Evolutionary conservation across 495 filamentous ascomycete genomes (phyloP), one percentile per base, ranked within the genome.

Genomic region (Lepraria neglecta): DNA sequence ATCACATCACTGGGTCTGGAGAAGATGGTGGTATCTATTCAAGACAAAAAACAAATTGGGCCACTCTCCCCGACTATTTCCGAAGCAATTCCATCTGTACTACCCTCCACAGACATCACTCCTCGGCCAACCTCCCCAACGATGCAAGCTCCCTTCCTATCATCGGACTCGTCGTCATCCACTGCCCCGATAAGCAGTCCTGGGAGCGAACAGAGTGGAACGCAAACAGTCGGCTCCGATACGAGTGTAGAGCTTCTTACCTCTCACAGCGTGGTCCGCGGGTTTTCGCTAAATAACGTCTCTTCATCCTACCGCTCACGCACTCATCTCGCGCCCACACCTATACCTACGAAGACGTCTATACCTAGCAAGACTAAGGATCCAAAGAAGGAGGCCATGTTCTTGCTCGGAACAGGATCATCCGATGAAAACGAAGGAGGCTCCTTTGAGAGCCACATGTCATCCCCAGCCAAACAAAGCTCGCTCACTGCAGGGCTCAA

Each of bases 21-120:
- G 76, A 91, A 91, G 69, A 94, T 96, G 84, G 88, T 97, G 0
- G 80, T 86, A 44, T 89, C 90, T 59, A 94, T 97, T 68, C 86
- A 92, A 69, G 84, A 91, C 69, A 79, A 79, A 70, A 88, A 89
- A 75, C 77, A 78, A 45, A 78, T 94, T n/a, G 76, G 80, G 65
- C 83, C 83, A 4, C 68, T 83, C 24, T 68, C 77, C 56, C 69
- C 77, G 35, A 63, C 68, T 11, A 58, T 73, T 64, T 70, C 61
- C 62, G 61, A 58, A 51, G 67, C 65, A 27, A 61, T 69, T 12
- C 72, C 68, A 35, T 74, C 83, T 51, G 70, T 78, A 14, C 77
- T 78, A 21, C 84, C 82, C 3, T 75, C 85, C 11, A 77, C 82
- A 33, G 78, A 76, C 46, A 81, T 83, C 51, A 77, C 75, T 17